These are phyloP conservation scores for Suillus occidentalis DNA, from an alignment of 768 basidiomycete genomes.

Conservation along the genomic window DNA sequence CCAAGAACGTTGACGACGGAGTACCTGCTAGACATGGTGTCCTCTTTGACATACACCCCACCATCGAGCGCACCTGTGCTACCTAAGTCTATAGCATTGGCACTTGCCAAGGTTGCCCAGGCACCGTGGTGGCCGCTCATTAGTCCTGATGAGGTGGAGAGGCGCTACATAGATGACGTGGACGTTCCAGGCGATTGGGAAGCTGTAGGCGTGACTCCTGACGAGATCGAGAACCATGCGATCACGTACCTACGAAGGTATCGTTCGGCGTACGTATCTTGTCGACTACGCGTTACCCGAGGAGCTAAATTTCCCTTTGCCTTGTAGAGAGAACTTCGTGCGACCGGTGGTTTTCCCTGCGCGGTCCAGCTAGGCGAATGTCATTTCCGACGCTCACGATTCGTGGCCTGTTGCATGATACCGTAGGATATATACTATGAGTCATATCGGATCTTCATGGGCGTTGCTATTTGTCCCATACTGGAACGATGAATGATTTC, in stretches of 20 bases:
- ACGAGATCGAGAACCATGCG: slow-evolving; percentile 84
- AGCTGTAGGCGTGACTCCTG: slow-evolving; percentile 75
- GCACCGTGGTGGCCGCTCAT: slow-evolving; percentile 89
- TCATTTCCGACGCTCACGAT: slow-evolving; percentile 31
- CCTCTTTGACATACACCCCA: slow-evolving; percentile 75
- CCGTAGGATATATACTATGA: slow-evolving; percentile 9
- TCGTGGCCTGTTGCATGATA: slow-evolving; percentile 25
- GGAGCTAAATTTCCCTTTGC: slow-evolving; percentile 12
- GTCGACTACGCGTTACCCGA: slow-evolving; percentile 5
- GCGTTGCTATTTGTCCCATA: slow-evolving; percentile 22
- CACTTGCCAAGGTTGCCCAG: slow-evolving; percentile 63
- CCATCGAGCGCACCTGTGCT: slow-evolving; percentile 71
- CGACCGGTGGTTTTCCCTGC: slow-evolving; percentile 67
- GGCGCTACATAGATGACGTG: slow-evolving; percentile 84
- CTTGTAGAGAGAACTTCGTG: slow-evolving; percentile 61
- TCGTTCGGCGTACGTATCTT: slow-evolving; percentile 74
- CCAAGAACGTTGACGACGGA: slow-evolving; percentile 84
- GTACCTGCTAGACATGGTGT: slow-evolving; percentile 76
- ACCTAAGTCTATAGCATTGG: slow-evolving; percentile 69
- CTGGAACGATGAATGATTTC: slow-evolving; percentile 22
- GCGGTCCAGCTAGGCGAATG: slow-evolving; percentile 36
- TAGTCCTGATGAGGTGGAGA: slow-evolving; percentile 85
- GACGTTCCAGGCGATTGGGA: slow-evolving; percentile 80
- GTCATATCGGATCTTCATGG: slow-evolving; percentile 16
- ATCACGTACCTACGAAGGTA: slow-evolving; percentile 89